Base-by-base conservation (phyloP, 1,284 basidiomycete species). In the Phylloboletellus chloephorus region DNA sequence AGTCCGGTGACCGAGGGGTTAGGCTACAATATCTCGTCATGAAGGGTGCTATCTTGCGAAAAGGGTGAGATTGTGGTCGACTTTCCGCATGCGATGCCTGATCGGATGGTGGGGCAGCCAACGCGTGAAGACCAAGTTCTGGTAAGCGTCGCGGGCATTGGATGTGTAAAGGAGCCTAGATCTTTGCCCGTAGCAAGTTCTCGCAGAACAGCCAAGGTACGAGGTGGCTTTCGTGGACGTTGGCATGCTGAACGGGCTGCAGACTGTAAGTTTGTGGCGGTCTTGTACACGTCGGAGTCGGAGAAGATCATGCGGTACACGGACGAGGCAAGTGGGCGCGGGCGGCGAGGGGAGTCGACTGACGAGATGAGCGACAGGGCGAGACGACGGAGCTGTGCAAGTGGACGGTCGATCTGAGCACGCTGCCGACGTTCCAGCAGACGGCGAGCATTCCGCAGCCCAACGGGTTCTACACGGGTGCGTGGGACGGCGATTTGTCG, bases 21-120 rank as follows among this genome's bases (percentile, higher is more conserved):
- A 88, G 86, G 51, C 64, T 89, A 47, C 85, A 88, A 57, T 89
- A 88, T 61, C 71, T 90, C 37, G 84, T 89, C 36, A 76, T 77
- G 47, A 88, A 88, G 65, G 86, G 87, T 43, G 85, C 85, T 17
- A 87, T 90, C 53, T 61, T 89, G 52, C 74, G 85, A 41, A 89
- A 88, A 65, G 88, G 87, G 76, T 84, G 60, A 53, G 67, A 52
- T 30, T 30, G 37, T 37, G 22, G 31, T 39, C 34, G 33, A 35
- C 39, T 52, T 47, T 48, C 29, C 23, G 29, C 30, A 44, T 45
- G 52, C 17, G 47, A 58, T 43, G 57, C 44, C 48, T 46, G 43
- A 60, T 44, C 26, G 44, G 42, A 48, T 20, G 23, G 17, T 13
- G 15, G 28, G 45, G 40, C 52, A 86, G 83, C 20, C 84, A 89